These are phyloP conservation scores for Plasmodium adleri DNA, from an alignment of 169 alveolate species.

Conservation along the genomic window DNA sequence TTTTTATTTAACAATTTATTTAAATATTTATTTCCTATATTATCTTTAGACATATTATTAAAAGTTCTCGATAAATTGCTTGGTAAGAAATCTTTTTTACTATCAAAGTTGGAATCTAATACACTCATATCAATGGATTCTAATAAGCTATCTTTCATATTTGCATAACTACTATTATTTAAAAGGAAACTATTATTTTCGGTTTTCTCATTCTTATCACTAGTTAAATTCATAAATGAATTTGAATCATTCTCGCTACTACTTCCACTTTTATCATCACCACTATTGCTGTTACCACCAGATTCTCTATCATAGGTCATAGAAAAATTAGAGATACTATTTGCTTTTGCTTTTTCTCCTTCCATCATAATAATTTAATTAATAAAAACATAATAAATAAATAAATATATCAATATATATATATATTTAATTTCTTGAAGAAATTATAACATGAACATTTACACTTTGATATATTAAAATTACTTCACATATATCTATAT, in stretches of 20 bases:
- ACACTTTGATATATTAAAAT: too few species aligned
- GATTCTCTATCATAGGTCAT: constrained; percentile 64
- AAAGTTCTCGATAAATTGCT: constrained; percentile 64
- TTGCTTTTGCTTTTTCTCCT: constrained; percentile 45
- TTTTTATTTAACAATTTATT: constrained; percentile 63
- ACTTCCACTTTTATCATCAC: constrained; percentile 36
- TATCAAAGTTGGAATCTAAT: constrained; percentile 65
- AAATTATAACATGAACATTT: too few species aligned
- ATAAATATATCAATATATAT: too few species aligned
- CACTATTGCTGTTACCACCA: constrained; percentile 57
- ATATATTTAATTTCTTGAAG: too few species aligned
- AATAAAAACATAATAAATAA: too few species aligned
- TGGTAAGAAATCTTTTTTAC: constrained; percentile 60
- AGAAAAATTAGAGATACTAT: constrained; percentile 69
- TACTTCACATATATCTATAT: too few species aligned
- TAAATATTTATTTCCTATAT: constrained; percentile 58
- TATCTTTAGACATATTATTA: constrained; percentile 59
- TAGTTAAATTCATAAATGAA: constrained; percentile 61
- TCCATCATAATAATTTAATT: constrained; percentile 21
- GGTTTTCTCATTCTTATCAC: constrained; percentile 54
- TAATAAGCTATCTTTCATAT: constrained; percentile 64
- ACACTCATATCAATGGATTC: constrained; percentile 75
- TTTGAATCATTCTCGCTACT: constrained; percentile 69
- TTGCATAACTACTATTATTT: constrained; percentile 65
- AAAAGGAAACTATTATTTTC: constrained; percentile 47